Percentiles rank a stretch among this genome's conserved stretches.
Conservation (phyloP, 2,329 filamentous ascomycete species). For the Phaeosphaeriaceae sp. region DNA sequence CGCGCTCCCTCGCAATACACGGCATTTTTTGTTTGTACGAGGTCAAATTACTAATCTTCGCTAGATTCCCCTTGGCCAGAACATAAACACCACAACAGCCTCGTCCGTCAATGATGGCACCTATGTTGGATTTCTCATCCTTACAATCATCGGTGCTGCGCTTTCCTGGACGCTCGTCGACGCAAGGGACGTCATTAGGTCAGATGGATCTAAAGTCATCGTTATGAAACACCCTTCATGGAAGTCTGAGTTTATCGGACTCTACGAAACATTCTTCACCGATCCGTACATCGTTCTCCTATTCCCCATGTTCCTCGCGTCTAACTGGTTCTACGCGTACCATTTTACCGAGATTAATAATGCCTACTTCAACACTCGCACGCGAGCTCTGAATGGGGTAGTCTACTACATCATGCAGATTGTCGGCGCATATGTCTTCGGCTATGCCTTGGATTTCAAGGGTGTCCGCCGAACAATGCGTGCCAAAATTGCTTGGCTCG, state of each 20-base stretch:
- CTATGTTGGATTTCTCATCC: conserved; percentile 87
- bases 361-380: conserved; percentile 74
- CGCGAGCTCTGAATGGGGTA: conserved; percentile 75
- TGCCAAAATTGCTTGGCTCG: conserved; percentile 67
- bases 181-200: conserved; percentile 73
- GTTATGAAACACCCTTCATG: conserved; percentile 91
- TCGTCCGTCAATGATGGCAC: conserved; percentile 73
- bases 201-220: conserved; percentile 79
- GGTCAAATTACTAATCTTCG: conserved; percentile 13
- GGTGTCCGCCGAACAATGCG: conserved; percentile 67
- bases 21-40: not conserved
- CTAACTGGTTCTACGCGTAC: conserved; percentile 82
- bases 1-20: conserved; percentile 42
- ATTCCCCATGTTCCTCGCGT: conserved; percentile 82
- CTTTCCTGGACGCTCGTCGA: conserved; percentile 74
- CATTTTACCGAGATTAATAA: conserved; percentile 78
- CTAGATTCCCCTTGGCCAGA: conserved; percentile 74
- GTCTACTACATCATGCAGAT: conserved; percentile 85
- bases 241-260: conserved; percentile 77
- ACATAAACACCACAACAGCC: conserved; percentile 64
- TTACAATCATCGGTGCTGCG: conserved; percentile 75
- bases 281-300: conserved; percentile 77
- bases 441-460: conserved; percentile 69
- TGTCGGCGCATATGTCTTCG: conserved; percentile 74
- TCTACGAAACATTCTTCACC: conserved; percentile 72